Percentiles rank a stretch among this genome's conserved stretches.
Conservation (phyloP, 2,329 filamentous ascomycete species). For the Fusarium azukiicola region DNA sequence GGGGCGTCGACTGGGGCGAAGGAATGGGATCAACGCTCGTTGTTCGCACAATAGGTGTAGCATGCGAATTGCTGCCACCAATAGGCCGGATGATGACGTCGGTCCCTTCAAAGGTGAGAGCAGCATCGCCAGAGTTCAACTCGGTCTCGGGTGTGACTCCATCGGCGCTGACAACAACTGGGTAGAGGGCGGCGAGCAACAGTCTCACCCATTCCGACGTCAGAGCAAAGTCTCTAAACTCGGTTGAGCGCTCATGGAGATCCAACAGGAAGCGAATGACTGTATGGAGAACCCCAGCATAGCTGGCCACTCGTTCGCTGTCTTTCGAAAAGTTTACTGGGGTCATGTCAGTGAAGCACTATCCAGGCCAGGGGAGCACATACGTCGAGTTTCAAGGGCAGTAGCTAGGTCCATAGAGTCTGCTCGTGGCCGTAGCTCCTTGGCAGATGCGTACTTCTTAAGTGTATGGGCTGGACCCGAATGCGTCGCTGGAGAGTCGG, state of each 20-base stretch:
- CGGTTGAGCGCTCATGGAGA: conserved; percentile 86
- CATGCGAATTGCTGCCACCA: conserved; percentile 73
- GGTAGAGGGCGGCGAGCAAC: conserved; percentile 90
- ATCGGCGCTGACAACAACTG: conserved; percentile 93
- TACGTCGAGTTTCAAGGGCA: conserved; percentile 77
- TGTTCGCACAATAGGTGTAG: conserved; percentile 87
- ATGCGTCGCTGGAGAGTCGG: conserved; percentile 72
- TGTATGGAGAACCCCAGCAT: conserved; percentile 85
- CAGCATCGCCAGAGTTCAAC: conserved; percentile 90
- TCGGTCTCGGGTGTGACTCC: conserved; percentile 91
- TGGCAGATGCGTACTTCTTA: conserved; percentile 37
- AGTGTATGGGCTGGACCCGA: conserved; percentile 24
- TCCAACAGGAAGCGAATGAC: conserved; percentile 90
- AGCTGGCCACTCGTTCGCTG: conserved; percentile 70
- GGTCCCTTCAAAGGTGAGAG: conserved; percentile 91
- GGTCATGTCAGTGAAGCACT: conserved; percentile 34
- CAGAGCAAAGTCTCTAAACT: conserved; percentile 91
- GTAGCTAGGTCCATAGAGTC: conserved; percentile 85
- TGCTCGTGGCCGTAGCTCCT: conserved; percentile 64
- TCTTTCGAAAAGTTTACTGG: conserved; percentile 59
- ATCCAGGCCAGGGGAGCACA: conserved; percentile 50
- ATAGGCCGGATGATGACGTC: conserved; percentile 92
- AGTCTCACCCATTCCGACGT: conserved; percentile 91
- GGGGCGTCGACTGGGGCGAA: conserved; percentile 70
- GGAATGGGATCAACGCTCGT: conserved; percentile 76